phyloP scores from a whole-genome alignment of 441 rosid species.

The Erysimum cheiri region DNA sequence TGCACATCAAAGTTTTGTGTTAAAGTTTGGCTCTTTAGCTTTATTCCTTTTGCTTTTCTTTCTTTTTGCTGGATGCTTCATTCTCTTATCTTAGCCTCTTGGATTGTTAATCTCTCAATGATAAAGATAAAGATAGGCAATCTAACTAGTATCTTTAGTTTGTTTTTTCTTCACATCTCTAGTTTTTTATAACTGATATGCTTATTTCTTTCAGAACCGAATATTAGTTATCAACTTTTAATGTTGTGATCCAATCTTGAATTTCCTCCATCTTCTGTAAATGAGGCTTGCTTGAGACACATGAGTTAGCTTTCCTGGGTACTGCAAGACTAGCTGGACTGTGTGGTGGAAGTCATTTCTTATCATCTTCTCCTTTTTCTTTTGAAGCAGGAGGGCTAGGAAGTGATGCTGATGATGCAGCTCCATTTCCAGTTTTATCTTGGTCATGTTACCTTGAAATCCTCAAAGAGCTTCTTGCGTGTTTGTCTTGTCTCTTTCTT shows the following conservation, averaged over 20 bases:
- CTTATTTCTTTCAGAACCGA: constrained; percentile 15
- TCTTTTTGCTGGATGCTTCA: constrained; percentile 40
- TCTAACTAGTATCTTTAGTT: constrained; percentile 28
- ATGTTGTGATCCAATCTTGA: constrained; percentile 16
- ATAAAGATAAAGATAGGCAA: constrained; percentile 40
- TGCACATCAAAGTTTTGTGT: constrained; percentile 46
- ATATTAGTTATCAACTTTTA: constrained; percentile 28
- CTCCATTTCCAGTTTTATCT: constrained; percentile 31
- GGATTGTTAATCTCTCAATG: constrained; percentile 39
- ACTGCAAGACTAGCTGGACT: constrained; percentile 20
- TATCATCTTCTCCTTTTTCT: constrained; percentile 36
- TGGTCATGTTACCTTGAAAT: constrained; percentile 29
- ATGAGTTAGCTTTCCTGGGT: constrained; percentile 11
- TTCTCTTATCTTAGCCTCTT: constrained; percentile 37
- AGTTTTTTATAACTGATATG: constrained; percentile 12
- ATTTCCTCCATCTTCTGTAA: background rate
- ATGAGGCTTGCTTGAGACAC: constrained; percentile 6
- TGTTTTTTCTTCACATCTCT: constrained; percentile 17
- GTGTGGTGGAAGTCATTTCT: constrained; percentile 36
- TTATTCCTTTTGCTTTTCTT: constrained; percentile 46
- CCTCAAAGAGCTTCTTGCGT: constrained; percentile 48
- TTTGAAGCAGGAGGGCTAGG: constrained; percentile 49
- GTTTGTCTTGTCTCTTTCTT: constrained; percentile 39
- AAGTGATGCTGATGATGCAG: constrained; percentile 40
- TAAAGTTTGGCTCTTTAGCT: constrained; percentile 46